A percentile compares a stretch with the other conserved stretches of the same genome.
phyloP scores from a whole-genome alignment of 768 basidiomycete species.

The Termitomyces sp. region DNA sequence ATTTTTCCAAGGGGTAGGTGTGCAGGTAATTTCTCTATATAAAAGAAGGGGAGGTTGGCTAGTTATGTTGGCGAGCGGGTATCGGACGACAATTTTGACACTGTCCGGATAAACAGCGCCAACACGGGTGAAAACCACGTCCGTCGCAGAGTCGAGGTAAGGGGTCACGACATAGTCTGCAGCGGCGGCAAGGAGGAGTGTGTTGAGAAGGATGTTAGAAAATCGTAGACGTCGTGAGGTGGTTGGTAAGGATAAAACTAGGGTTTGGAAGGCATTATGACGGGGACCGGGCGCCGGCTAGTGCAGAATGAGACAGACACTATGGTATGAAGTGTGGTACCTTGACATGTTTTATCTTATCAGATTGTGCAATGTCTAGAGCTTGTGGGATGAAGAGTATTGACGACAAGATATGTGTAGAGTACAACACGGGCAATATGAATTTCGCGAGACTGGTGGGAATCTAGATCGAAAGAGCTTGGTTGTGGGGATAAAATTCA shows the following conservation, averaged over 20 bases:
- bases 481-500: not conserved
- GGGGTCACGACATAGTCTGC: conserved; percentile 53
- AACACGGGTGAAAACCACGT: conserved; percentile 60
- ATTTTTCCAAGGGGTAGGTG: conserved; percentile 40
- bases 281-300: conserved; percentile 3
- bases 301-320: conserved; percentile 1
- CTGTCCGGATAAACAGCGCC: conserved; percentile 64
- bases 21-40: conserved; percentile 35
- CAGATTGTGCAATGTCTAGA: not conserved
- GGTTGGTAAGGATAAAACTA: conserved; percentile 31
- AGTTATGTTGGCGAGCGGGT: conserved; percentile 36
- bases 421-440: conserved; percentile 24
- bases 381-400: conserved; percentile 9
- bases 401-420: conserved; percentile 21
- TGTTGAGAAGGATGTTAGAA: conserved; percentile 26
- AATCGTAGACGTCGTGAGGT: conserved; percentile 22
- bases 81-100: conserved; percentile 59
- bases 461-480: conserved; percentile 26
- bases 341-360: conserved; percentile 4
- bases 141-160: conserved; percentile 44
- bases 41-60: conserved; percentile 29
- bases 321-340: not conserved
- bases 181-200: conserved; percentile 24
- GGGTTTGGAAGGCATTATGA: conserved; percentile 2
- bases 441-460: conserved; percentile 30